Evolutionary conservation across 179 eudicot genomes (phyloP).

Genomic region (Corrigiola litoralis): DNA sequence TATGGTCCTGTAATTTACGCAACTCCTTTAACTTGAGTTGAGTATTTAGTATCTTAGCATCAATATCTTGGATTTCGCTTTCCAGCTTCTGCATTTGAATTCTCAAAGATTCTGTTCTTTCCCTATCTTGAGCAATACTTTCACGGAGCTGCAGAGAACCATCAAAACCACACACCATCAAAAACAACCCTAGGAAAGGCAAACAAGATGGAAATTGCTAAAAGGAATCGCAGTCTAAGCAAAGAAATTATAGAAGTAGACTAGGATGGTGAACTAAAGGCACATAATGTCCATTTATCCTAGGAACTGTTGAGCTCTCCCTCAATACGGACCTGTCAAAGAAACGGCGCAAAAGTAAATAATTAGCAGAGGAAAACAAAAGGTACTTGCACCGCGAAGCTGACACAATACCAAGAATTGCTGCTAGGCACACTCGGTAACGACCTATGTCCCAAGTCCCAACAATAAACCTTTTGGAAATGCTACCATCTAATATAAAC

Average conservation of each 20-base stretch:
- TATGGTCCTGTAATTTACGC: slow-evolving; percentile 54
- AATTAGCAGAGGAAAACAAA: neutral
- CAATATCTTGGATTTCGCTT: slow-evolving; percentile 50
- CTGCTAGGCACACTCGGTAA: neutral
- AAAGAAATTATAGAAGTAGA: neutral
- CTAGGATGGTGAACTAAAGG: neutral
- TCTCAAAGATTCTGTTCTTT: slow-evolving; percentile 57
- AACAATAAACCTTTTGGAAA: too few species aligned
- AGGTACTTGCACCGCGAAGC: neutral
- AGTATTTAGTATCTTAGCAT: slow-evolving; percentile 55
- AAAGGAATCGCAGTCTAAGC: neutral
- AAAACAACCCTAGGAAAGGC: neutral
- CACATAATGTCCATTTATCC: neutral
- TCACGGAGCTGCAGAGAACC: slow-evolving; percentile 65
- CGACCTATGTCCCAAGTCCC: neutral
- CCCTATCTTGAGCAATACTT: slow-evolving; percentile 87
- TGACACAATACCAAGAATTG: neutral
- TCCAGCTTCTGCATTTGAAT: slow-evolving; percentile 68
- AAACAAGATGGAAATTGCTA: neutral
- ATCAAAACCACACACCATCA: slow-evolving; percentile 15
- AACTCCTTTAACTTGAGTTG: slow-evolving; percentile 65
- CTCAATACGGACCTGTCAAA: neutral
- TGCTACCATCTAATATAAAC: too few species aligned
- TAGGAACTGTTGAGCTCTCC: neutral
- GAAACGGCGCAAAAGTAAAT: neutral